phyloP scores from a whole-genome alignment of 805 yeast species.

The Clavispora santaluciae region DNA sequence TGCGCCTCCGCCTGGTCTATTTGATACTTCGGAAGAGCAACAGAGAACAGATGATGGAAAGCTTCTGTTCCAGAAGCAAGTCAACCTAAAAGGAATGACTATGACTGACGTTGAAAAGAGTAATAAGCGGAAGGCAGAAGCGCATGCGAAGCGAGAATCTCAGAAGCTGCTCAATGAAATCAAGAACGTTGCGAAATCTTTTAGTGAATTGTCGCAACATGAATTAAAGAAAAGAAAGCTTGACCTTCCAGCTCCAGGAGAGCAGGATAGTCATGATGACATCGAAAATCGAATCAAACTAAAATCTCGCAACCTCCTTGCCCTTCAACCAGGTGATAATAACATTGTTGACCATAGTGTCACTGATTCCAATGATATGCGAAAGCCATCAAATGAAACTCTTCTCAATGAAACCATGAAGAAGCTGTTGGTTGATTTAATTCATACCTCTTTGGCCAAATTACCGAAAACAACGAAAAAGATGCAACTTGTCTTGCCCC shows the following conservation, averaged over 20 bases:
- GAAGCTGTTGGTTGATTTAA: background rate
- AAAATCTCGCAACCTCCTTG: background rate
- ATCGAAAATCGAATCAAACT: conserved; percentile 29
- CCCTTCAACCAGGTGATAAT: background rate
- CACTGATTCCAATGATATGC: too few species aligned
- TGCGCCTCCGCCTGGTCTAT: conserved; percentile 60
- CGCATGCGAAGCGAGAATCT: conserved; percentile 16
- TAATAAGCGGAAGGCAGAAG: conserved; percentile 23
- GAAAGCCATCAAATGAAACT: too few species aligned
- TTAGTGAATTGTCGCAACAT: conserved; percentile 17
- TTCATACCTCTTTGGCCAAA: conserved; percentile 3
- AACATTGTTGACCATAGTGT: too few species aligned
- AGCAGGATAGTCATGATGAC: conserved; percentile 21
- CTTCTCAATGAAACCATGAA: background rate
- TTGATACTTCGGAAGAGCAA: conserved; percentile 62
- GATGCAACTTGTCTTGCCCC: conserved; percentile 31
- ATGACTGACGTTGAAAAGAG: conserved; percentile 33
- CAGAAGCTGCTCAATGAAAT: conserved; percentile 13
- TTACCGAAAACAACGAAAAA: conserved; percentile 40
- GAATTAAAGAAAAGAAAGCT: conserved; percentile 23
- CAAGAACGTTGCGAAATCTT: conserved; percentile 20
- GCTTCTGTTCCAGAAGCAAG: conserved; percentile 38
- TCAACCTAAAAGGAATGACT: conserved; percentile 42
- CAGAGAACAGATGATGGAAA: conserved; percentile 33
- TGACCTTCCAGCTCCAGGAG: conserved; percentile 23